Evolutionary conservation across 2,329 filamentous ascomycete species (phyloP).

Genomic region (Aspergillus pseudotamarii): DNA sequence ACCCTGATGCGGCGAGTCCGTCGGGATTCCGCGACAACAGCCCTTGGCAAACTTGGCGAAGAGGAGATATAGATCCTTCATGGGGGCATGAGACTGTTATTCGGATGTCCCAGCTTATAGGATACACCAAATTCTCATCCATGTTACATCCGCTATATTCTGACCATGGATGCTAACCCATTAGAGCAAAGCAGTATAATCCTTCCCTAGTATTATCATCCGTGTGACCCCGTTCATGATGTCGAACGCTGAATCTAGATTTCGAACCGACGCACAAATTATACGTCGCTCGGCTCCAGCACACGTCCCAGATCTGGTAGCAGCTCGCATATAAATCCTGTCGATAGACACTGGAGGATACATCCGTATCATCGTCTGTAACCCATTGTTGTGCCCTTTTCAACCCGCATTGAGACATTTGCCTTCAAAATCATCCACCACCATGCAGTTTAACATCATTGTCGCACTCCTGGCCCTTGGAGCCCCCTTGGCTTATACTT

Average conservation of each 20-base stretch:
- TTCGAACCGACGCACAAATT: not conserved
- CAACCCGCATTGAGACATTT: not conserved
- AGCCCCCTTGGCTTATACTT: constrained; percentile 1
- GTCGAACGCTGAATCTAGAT: not conserved
- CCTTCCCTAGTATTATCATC: not conserved
- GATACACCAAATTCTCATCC: not conserved
- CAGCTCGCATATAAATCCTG: not conserved
- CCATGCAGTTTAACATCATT: constrained; percentile 2
- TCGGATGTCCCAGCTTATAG: not conserved
- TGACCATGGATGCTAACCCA: not conserved
- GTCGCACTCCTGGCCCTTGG: constrained; percentile 3
- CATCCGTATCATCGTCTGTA: not conserved
- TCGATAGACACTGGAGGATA: not conserved
- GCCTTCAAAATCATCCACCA: not conserved
- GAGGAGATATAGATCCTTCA: not conserved
- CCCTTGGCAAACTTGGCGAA: not conserved
- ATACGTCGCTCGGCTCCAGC: not conserved
- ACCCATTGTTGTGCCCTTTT: not conserved
- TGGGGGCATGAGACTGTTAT: not conserved
- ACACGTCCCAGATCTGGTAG: not conserved
- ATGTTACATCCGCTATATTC: not conserved
- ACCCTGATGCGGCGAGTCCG: not conserved
- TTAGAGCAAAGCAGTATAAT: not conserved
- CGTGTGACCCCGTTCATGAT: not conserved
- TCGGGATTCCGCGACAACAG: not conserved